Conservation (phyloP, 805 yeast genomes). For the Kluyveromyces wickerhamii region DNA sequence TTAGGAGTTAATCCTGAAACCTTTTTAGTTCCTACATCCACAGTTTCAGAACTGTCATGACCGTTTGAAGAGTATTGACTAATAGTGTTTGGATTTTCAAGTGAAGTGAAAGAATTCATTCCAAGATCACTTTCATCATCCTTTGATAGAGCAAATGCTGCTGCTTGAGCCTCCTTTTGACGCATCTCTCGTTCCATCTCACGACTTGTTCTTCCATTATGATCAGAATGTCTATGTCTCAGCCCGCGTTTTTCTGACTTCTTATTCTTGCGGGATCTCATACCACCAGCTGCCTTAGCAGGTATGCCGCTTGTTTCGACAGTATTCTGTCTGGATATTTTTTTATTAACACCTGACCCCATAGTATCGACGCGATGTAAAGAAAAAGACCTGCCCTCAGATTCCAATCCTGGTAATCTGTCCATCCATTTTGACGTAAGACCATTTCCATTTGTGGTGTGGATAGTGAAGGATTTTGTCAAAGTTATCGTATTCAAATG, state of each 20-base stretch:
- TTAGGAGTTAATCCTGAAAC: conserved; percentile 20
- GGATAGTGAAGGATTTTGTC: conserved; percentile 81
- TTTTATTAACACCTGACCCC: conserved; percentile 26
- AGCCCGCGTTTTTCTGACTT: conserved; percentile 27
- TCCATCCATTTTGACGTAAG: conserved; percentile 68
- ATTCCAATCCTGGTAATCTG: conserved; percentile 74
- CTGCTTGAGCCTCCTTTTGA: conserved; percentile 37
- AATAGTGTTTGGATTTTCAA: conserved; percentile 1
- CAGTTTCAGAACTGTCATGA: conserved; percentile 1
- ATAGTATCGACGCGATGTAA: conserved; percentile 74
- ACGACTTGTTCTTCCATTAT: conserved; percentile 23
- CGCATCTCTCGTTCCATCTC: conserved; percentile 33
- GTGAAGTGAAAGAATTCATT: conserved; percentile 1
- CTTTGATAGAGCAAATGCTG: conserved; percentile 35
- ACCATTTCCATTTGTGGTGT: conserved; percentile 46
- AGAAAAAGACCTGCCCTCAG: conserved; percentile 61
- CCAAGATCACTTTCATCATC: conserved; percentile 10
- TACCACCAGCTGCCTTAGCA: conserved; percentile 69
- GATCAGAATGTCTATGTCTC: conserved; percentile 15
- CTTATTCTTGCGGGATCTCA: conserved; percentile 41
- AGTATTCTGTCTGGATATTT: conserved; percentile 31
- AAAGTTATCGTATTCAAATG: conserved; percentile 87
- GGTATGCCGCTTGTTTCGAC: conserved; percentile 58
- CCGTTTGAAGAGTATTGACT: background rate
- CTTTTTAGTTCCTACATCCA: background rate